Evolutionary conservation across 805 yeast genomes (phyloP).

Genomic region (Cyberlindnera mississippiensis): DNA sequence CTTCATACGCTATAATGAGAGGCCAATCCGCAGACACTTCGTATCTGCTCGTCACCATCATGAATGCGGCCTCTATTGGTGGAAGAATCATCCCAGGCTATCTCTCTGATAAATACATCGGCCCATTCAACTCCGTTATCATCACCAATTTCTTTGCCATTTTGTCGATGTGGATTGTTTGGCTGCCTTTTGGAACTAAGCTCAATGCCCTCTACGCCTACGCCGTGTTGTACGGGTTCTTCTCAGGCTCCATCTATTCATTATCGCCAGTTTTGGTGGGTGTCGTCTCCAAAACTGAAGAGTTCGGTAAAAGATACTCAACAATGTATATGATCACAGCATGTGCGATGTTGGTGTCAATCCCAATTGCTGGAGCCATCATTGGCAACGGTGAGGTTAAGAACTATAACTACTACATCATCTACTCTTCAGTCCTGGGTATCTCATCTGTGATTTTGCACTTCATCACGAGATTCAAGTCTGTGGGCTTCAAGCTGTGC

Average conservation of each 20-base stretch:
- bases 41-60: conserved; percentile 43
- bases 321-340: conserved; percentile 57
- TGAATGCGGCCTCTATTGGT: conserved; percentile 42
- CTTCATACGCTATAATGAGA: conserved; percentile 48
- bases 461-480: conserved; percentile 36
- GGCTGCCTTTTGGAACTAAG: conserved; percentile 41
- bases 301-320: conserved; percentile 53
- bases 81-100: conserved; percentile 45
- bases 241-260: conserved; percentile 53
- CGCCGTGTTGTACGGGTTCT: conserved; percentile 48
- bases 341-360: conserved; percentile 41
- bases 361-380: conserved; percentile 49
- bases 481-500: conserved; percentile 39
- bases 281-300: conserved; percentile 50
- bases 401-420: conserved; percentile 40
- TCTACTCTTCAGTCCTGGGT: conserved; percentile 41
- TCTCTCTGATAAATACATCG: conserved; percentile 41
- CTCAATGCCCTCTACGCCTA: conserved; percentile 39
- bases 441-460: conserved; percentile 36
- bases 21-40: conserved; percentile 43
- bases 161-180: conserved; percentile 27
- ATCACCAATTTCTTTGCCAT: conserved; percentile 30
- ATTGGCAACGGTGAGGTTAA: conserved; percentile 32
- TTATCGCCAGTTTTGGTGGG: conserved; percentile 58
- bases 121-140: conserved; percentile 50